Evolutionary conservation across 2,329 filamentous ascomycete species (phyloP).

Genomic region (Amylocarpus encephaloides): DNA sequence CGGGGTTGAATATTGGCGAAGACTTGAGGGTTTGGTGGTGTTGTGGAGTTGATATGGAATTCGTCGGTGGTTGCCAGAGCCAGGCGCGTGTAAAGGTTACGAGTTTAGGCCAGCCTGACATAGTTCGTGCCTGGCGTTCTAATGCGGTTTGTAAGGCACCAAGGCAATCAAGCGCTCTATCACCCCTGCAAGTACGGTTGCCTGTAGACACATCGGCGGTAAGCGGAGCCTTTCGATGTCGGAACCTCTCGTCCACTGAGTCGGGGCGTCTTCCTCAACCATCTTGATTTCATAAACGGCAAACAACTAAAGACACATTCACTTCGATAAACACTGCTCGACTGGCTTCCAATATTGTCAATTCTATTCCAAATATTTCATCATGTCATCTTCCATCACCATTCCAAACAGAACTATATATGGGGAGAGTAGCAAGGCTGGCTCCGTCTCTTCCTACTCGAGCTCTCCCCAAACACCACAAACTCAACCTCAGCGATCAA

Average conservation of each 20-base stretch:
- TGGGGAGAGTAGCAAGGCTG: constrained; percentile 38
- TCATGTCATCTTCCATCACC: constrained; percentile 61
- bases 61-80: not conserved
- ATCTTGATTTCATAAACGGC: constrained; percentile 5
- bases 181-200: not conserved
- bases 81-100: not conserved
- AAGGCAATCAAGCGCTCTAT: not conserved
- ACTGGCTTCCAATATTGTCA: no score
- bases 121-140: not conserved
- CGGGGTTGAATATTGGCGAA: not conserved
- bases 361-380: constrained; percentile 4
- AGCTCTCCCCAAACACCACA: constrained; percentile 46
- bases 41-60: not conserved
- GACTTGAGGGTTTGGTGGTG: constrained; percentile 1
- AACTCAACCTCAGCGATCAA: constrained; percentile 39
- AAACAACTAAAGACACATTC: constrained; percentile 6
- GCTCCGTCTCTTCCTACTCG: constrained; percentile 51
- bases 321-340: constrained; percentile 1
- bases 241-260: not conserved
- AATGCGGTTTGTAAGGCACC: not conserved
- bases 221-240: not conserved
- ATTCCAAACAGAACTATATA: constrained; percentile 48
- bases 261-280: constrained; percentile 8
- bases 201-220: not conserved
- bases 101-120: not conserved